Percentiles rank a stretch among this genome's conserved stretches.
Conservation (phyloP, 331 rosid species). For the Pyracantha coccinea region DNA sequence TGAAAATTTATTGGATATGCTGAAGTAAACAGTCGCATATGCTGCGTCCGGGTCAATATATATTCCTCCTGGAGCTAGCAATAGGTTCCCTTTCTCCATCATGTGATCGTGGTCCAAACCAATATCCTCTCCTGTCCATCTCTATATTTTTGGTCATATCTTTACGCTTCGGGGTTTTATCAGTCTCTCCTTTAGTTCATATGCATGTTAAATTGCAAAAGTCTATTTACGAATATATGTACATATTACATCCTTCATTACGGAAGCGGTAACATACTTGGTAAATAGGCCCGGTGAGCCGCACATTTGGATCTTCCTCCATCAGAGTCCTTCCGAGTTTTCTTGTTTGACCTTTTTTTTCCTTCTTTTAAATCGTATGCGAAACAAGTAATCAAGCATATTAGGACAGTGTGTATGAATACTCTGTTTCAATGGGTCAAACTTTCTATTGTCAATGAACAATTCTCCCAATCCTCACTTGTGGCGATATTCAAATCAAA, state of each 20-base stretch:
- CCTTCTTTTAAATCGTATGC: background rate
- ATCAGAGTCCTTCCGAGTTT: background rate
- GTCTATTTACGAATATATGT: background rate
- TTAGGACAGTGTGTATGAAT: background rate
- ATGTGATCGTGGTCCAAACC: constrained; percentile 17
- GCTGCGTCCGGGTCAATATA: constrained; percentile 6
- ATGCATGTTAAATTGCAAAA: background rate
- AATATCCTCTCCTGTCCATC: background rate
- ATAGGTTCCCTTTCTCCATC: constrained; percentile 12
- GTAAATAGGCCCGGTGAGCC: background rate
- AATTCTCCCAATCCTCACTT: background rate
- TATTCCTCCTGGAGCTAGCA: background rate
- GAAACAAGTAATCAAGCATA: background rate
- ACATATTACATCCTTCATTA: background rate
- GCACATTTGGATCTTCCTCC: background rate
- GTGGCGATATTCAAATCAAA: background rate
- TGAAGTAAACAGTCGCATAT: constrained; percentile 21
- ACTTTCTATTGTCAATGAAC: background rate
- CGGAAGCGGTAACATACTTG: background rate
- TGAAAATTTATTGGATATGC: constrained; percentile 8
- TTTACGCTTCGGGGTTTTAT: background rate
- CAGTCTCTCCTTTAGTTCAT: background rate
- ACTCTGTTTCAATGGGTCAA: background rate
- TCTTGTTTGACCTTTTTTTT: background rate
- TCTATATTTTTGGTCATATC: background rate